A percentile compares a stretch with the other conserved stretches of the same genome.
These are phyloP conservation scores for Lichtheimia ramosa DNA, from an alignment of 371 early-diverging fungal genomes.

Conservation along the genomic window DNA sequence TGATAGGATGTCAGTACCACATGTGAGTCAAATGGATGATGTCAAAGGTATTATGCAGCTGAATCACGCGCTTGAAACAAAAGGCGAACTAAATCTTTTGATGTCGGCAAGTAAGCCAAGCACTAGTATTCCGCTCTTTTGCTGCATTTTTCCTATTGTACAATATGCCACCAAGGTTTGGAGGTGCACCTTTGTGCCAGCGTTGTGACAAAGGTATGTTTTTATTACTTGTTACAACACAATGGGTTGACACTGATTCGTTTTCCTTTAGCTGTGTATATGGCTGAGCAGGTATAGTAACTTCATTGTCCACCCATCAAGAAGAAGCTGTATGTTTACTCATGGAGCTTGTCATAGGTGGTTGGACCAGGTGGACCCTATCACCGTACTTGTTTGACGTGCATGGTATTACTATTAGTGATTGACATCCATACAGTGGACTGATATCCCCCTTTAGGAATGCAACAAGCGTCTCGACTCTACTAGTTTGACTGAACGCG, in stretches of 20 bases:
- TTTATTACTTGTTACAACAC: not conserved
- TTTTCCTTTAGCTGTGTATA: conserved; percentile 38
- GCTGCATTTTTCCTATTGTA: too few species aligned
- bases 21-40: too few species aligned
- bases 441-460: conserved; percentile 24
- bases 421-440: not conserved
- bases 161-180: conserved; percentile 14
- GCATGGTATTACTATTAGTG: conserved; percentile 26
- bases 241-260: not conserved
- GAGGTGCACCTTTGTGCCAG: conserved; percentile 49
- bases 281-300: conserved; percentile 50
- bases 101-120: too few species aligned
- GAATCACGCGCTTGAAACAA: too few species aligned
- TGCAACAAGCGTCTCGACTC: conserved; percentile 54
- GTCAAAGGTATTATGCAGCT: too few species aligned
- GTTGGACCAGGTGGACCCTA: conserved; percentile 48
- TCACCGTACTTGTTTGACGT: conserved; percentile 43
- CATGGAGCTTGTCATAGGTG: conserved; percentile 20
- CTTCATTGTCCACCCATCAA: not conserved
- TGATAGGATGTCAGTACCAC: too few species aligned
- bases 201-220: conserved; percentile 40
- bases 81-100: too few species aligned
- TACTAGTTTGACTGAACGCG: conserved; percentile 39
- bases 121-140: too few species aligned
- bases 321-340: not conserved